Conservation (phyloP, 2,329 filamentous ascomycete species). For the Pseudogymnoascus sp. region DNA sequence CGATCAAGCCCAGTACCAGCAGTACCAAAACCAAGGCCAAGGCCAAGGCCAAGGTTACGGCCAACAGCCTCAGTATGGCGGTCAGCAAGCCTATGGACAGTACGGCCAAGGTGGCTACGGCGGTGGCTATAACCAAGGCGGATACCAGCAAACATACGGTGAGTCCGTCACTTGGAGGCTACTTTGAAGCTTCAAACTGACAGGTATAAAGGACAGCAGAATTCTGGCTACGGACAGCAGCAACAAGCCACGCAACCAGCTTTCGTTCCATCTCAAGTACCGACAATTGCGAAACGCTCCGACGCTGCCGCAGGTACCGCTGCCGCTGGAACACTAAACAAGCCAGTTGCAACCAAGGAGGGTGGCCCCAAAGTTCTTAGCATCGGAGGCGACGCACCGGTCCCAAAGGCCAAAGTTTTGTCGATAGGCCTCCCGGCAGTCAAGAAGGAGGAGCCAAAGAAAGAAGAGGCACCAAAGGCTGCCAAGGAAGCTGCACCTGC, state of each 20-base stretch:
- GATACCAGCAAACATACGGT: conserved; percentile 35
- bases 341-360: conserved; percentile 48
- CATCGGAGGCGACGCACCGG: conserved; percentile 47
- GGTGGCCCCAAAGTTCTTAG: conserved; percentile 57
- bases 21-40: conserved; percentile 46
- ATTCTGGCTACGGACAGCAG: conserved; percentile 47
- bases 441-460: conserved; percentile 42
- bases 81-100: conserved; percentile 40
- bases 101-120: conserved; percentile 46
- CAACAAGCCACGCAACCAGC: conserved; percentile 36
- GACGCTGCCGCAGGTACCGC: conserved; percentile 38
- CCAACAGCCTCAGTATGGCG: conserved; percentile 43
- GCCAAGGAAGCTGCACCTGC: conserved; percentile 43
- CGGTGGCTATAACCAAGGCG: conserved; percentile 19
- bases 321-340: conserved; percentile 35
- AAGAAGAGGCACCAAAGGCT: conserved; percentile 34
- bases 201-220: conserved; percentile 38
- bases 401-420: conserved; percentile 59
- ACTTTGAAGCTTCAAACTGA: conserved; percentile 12
- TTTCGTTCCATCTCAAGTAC: conserved; percentile 22
- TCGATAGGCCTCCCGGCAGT: conserved; percentile 59
- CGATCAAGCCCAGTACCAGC: conserved; percentile 47
- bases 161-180: conserved; percentile 11
- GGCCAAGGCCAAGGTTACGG: conserved; percentile 43
- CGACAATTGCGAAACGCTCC: conserved; percentile 57